Percentiles rank a stretch among this genome's conserved stretches.
Conservation (phyloP, 2,329 filamentous ascomycete genomes). For the Neofusicoccum umdonicola region DNA sequence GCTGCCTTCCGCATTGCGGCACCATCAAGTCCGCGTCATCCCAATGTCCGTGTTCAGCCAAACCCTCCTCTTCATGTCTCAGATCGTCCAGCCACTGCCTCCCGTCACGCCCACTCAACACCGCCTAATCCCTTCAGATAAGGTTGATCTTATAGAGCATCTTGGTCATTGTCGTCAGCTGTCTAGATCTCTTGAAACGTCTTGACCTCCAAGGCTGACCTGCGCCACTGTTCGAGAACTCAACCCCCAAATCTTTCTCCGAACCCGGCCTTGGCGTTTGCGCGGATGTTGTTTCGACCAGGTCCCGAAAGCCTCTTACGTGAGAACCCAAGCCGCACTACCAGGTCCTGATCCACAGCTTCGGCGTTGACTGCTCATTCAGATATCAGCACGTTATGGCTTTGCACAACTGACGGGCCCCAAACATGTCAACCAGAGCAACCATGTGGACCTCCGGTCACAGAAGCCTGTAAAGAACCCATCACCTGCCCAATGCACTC, state of each 20-base stretch:
- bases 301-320: neutral
- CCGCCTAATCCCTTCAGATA: neutral
- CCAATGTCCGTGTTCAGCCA: neutral
- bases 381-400: neutral
- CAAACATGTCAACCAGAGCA: too few species aligned
- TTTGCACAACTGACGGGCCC: neutral
- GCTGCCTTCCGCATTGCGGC: neutral
- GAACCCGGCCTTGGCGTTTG: neutral
- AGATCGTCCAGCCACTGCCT: neutral
- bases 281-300: neutral
- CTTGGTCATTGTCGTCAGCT: too few species aligned
- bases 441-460: too few species aligned
- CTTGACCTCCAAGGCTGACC: too few species aligned
- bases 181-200: too few species aligned
- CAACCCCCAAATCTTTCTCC: neutral
- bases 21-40: neutral
- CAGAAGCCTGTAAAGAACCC: neutral
- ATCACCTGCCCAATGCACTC: neutral
- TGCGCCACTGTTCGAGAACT: neutral
- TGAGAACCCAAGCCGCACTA: neutral
- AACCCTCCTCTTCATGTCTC: neutral
- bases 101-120: neutral
- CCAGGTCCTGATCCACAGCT: too few species aligned
- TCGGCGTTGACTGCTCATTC: too few species aligned
- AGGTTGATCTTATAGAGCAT: neutral